These are phyloP conservation scores for Aegilops umbellulata DNA, from an alignment of 176 grass and related monocot genomes.

Conservation along the genomic window DNA sequence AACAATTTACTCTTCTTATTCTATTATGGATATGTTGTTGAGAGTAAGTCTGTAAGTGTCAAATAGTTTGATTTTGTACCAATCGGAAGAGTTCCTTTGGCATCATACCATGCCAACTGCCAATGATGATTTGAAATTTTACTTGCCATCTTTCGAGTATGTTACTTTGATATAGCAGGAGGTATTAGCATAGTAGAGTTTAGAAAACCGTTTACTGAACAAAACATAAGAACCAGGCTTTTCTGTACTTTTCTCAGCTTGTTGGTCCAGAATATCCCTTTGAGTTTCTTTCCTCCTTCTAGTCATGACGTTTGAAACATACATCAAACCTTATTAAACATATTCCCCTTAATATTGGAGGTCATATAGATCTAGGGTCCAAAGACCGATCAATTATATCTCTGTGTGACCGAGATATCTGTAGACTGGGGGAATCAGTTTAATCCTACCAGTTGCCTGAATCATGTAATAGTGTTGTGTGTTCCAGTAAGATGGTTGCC, in stretches of 20 bases:
- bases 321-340: neutral
- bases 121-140: neutral
- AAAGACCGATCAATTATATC: neutral
- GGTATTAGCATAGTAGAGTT: neutral
- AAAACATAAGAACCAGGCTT: neutral
- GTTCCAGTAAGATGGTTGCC: neutral
- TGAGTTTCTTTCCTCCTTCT: neutral
- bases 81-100: neutral
- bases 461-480: neutral
- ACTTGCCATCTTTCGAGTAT: neutral
- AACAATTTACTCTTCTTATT: constrained; percentile 83
- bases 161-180: neutral
- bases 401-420: neutral
- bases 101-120: neutral
- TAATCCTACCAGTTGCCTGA: neutral
- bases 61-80: neutral
- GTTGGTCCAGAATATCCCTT: neutral
- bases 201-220: neutral
- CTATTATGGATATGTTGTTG: constrained; percentile 87
- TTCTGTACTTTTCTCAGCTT: neutral
- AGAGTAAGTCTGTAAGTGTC: constrained; percentile 66
- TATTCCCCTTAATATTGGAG: neutral
- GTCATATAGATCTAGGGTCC: neutral
- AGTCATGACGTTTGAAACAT: neutral
- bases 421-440: neutral